phyloP scores from a whole-genome alignment of 2,329 filamentous ascomycete species.

The Hymenoscyphus repandus region DNA sequence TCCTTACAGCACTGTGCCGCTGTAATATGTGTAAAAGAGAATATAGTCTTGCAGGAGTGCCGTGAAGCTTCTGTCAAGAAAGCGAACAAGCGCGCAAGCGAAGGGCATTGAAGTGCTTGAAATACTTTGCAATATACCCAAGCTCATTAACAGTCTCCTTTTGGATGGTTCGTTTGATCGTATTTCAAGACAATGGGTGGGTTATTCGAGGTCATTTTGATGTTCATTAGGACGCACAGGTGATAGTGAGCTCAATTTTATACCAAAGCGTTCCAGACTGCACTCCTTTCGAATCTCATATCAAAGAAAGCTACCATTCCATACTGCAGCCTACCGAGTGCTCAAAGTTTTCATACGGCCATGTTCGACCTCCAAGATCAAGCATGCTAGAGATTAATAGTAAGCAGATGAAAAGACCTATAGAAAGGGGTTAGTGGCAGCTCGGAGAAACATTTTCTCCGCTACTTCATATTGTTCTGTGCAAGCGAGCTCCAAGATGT shows the following conservation, averaged over 20 bases:
- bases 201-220: neutral
- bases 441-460: conserved; percentile 5
- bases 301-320: conserved; percentile 1
- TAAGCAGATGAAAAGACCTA: conserved; percentile 11
- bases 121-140: too few species aligned
- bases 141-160: too few species aligned
- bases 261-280: too few species aligned
- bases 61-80: too few species aligned
- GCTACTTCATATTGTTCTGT: conserved; percentile 25
- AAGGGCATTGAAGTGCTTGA: too few species aligned
- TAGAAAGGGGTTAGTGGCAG: conserved; percentile 3
- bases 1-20: too few species aligned
- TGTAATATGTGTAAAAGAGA: too few species aligned
- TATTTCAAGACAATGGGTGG: neutral
- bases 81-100: too few species aligned
- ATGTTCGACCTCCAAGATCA: neutral
- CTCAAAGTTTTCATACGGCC: neutral
- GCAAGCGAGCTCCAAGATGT: conserved; percentile 7
- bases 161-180: too few species aligned
- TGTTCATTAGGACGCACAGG: neutral
- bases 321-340: conserved; percentile 16
- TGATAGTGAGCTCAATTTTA: too few species aligned
- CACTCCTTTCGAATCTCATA: too few species aligned
- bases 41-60: too few species aligned
- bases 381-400: conserved; percentile 11